phyloP scores from a whole-genome alignment of 2,329 filamentous ascomycete species.

The Exophiala lecanii-corni region DNA sequence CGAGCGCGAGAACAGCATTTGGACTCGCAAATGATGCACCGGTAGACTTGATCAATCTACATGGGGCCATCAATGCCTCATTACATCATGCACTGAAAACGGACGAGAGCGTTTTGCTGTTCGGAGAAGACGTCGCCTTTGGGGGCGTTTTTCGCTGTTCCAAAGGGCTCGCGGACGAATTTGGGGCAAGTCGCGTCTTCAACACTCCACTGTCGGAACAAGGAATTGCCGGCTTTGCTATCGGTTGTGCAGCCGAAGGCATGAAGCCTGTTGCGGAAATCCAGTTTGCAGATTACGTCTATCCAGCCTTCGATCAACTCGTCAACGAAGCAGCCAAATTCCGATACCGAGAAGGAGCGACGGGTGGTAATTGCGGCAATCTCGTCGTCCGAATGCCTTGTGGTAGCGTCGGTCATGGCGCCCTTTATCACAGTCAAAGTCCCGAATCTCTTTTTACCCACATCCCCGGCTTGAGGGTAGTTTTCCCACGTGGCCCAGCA shows the following conservation, averaged over 20 bases:
- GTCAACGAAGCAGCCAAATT: conserved; percentile 91
- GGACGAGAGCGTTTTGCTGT: conserved; percentile 82
- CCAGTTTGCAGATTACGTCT: conserved; percentile 93
- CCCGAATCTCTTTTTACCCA: conserved; percentile 87
- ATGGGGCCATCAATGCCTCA: conserved; percentile 89
- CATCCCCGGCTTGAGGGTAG: conserved; percentile 76
- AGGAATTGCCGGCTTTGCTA: conserved; percentile 88
- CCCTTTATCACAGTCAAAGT: conserved; percentile 81
- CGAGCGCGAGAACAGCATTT: conserved; percentile 63
- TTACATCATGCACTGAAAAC: conserved; percentile 74
- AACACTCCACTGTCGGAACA: conserved; percentile 94
- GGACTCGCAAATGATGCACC: conserved; percentile 69
- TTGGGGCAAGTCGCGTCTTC: conserved; percentile 85
- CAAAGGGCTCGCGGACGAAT: conserved; percentile 82
- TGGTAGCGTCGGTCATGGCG: conserved; percentile 85
- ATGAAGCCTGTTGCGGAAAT: conserved; percentile 93
- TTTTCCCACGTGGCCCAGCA: conserved; percentile 77
- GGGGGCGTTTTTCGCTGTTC: conserved; percentile 94
- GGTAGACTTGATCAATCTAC: conserved; percentile 86
- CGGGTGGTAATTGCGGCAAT: conserved; percentile 67
- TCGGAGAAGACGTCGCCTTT: conserved; percentile 95
- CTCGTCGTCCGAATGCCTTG: conserved; percentile 87
- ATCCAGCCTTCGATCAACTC: conserved; percentile 87
- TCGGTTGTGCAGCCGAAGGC: conserved; percentile 83
- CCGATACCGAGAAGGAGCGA: conserved; percentile 66